Percentiles rank a stretch among this genome's conserved stretches.
Conservation (phyloP, 2,329 filamentous ascomycete species). For the Keithomyces neogunnii region DNA sequence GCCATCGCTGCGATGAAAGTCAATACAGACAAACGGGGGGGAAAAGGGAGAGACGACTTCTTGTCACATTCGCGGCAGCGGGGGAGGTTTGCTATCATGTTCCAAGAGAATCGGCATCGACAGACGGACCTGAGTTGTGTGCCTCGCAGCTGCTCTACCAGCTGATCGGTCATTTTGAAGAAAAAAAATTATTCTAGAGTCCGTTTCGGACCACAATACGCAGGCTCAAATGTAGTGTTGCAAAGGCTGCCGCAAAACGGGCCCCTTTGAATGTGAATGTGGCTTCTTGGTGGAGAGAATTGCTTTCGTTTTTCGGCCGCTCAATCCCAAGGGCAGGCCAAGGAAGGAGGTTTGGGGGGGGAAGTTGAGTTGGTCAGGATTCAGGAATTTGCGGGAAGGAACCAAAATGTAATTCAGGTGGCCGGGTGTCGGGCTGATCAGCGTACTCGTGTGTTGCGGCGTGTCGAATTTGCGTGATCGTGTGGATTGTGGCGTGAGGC, state of each 20-base stretch:
- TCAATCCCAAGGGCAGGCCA: slow-evolving; percentile 1
- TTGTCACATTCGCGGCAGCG: slow-evolving; percentile 15
- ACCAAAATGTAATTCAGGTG: neutral
- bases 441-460: neutral
- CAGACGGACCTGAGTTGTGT: slow-evolving; percentile 31
- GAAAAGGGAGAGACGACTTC: slow-evolving; percentile 10
- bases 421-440: neutral
- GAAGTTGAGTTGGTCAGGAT: neutral
- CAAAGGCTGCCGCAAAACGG: slow-evolving; percentile 13
- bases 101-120: neutral
- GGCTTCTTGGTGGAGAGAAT: neutral
- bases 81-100: slow-evolving; percentile 12
- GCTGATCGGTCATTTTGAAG: slow-evolving; percentile 34
- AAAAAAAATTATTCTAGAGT: slow-evolving; percentile 13
- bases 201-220: slow-evolving; percentile 17
- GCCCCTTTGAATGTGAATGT: neutral
- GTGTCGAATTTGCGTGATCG: neutral
- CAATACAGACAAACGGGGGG: neutral
- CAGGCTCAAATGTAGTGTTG: slow-evolving; percentile 10
- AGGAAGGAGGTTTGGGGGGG: slow-evolving; percentile 2
- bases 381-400: slow-evolving; percentile 5
- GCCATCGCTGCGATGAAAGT: slow-evolving; percentile 33
- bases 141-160: slow-evolving; percentile 35
- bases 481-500: slow-evolving; percentile 10
- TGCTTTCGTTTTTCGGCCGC: neutral